Base-by-base conservation (phyloP, 495 filamentous ascomycete species). In the Neurospora terricola region DNA sequence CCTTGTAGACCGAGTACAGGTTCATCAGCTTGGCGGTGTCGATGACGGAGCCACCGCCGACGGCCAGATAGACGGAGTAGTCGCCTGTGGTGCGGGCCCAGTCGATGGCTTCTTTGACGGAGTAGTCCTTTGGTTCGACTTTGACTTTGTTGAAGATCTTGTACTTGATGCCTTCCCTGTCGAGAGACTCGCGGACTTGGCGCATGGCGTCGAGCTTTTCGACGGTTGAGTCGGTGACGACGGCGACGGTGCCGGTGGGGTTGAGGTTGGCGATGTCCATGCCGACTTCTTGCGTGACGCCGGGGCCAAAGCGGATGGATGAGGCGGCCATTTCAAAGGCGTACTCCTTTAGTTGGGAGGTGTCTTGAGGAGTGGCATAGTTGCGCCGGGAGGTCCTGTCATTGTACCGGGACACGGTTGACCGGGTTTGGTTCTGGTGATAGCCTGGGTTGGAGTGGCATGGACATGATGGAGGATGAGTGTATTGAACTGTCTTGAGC, bases 21-120 rank as follows among this genome's bases (percentile, higher is more conserved):
- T 99, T 99, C 93, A 98, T 97, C 34, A 98, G 86, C 83, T 99
- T 99, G 40, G 96, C 94, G 1, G 96, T 99, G 83, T 99, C 96
- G 76, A 99, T 99, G 43, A 98, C 92, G 27, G 90, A 92, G 27
- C 92, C 92, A 70, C 92, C 90, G 76, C 96, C 96, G 12, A 99
- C 95, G 27, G 96, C 96, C 4, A 98, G 86, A 80, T 95, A 96
- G 23, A 93, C 93, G 10, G 85, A 81, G 78, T 93, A 92, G 3
- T 66, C 54, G 14, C 48, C 48, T 1, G 27, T 66, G 14, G 54
- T 66, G 76, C 93, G 94, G 4, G 91, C 88, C 78, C 94, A 97
- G 4, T 84, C 90, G 79, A 98, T 96, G 5, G 96, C 96, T 72
- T 94, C 91, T 76, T 91, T 91, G 73, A 99, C 87, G 1, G 91